Evolutionary conservation across 306 rosid genomes (phyloP).

Genomic region (Malus orientalis): DNA sequence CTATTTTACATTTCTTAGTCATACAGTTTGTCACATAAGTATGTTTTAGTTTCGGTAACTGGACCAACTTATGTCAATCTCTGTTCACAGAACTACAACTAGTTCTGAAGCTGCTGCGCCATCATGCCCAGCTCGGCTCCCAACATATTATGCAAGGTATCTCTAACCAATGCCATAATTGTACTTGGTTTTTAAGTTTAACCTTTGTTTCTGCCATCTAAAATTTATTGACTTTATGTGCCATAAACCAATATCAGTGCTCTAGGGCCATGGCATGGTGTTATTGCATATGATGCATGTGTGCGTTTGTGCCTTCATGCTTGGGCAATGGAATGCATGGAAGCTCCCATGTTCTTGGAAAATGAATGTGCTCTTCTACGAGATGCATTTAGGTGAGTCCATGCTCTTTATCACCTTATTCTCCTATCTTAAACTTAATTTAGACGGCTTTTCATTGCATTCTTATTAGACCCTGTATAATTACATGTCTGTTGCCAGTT

Average conservation of each 20-base stretch:
- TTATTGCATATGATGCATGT: constrained; percentile 92
- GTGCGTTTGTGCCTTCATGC: constrained; percentile 98
- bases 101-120: constrained; percentile 55
- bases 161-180: not conserved
- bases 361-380: constrained; percentile 85
- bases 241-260: constrained; percentile 52
- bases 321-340: constrained; percentile 99
- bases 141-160: constrained; percentile 94
- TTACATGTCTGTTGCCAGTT: not conserved
- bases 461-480: not conserved
- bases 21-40: not conserved
- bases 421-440: constrained; percentile 6
- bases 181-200: constrained; percentile 11
- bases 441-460: not conserved
- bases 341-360: constrained; percentile 95
- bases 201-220: not conserved
- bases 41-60: not conserved
- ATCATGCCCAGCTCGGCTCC: constrained; percentile 68
- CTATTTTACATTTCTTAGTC: not conserved
- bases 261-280: constrained; percentile 89
- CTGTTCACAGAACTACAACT: constrained; percentile 45
- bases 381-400: constrained; percentile 80
- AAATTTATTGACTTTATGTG: constrained; percentile 15
- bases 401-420: not conserved
- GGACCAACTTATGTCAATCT: not conserved